These are phyloP conservation scores for Neoascochyta sp. DNA, from an alignment of 2,329 filamentous ascomycete genomes.

Conservation along the genomic window DNA sequence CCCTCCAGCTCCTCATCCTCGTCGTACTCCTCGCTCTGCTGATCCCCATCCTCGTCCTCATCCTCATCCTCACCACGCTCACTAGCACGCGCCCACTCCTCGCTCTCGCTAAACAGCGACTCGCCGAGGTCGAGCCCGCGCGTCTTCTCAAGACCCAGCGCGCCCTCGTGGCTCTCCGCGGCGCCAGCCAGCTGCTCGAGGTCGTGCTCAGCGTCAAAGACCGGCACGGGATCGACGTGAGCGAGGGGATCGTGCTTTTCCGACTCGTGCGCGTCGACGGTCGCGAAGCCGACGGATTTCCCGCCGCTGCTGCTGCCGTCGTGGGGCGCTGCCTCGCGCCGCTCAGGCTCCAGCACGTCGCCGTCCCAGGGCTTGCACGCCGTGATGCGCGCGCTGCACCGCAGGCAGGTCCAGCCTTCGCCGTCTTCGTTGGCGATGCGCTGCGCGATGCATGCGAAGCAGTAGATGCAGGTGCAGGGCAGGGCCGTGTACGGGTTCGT, in stretches of 20 bases:
- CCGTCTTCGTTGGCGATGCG: conserved; percentile 88
- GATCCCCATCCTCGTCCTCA: conserved; percentile 17
- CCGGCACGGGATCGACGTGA: conserved; percentile 34
- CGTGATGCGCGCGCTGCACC: conserved; percentile 79
- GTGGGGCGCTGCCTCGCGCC: background rate
- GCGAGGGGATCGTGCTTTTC: conserved; percentile 5
- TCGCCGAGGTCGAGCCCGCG: conserved; percentile 28
- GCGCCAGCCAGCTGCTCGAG: no score
- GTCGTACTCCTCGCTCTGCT: conserved; percentile 37
- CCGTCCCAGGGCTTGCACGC: conserved; percentile 89
- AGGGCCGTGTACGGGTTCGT: conserved; percentile 94
- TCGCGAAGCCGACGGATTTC: conserved; percentile 20
- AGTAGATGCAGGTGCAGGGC: conserved; percentile 89
- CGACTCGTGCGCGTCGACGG: conserved; percentile 3
- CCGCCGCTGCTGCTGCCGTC: conserved; percentile 2
- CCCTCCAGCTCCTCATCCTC: conserved; percentile 38
- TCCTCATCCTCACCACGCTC: conserved; percentile 16
- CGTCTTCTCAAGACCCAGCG: conserved; percentile 6
- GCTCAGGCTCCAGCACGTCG: conserved; percentile 66
- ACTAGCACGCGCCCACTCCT: conserved; percentile 38
- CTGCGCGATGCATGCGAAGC: conserved; percentile 91
- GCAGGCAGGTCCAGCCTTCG: conserved; percentile 86
- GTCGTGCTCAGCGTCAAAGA: no score
- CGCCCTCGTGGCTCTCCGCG: no score
- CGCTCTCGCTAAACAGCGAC: conserved; percentile 28